These are phyloP conservation scores for Coemansia sp. DNA, from an alignment of 192 early-diverging fungal genomes.

Conservation along the genomic window DNA sequence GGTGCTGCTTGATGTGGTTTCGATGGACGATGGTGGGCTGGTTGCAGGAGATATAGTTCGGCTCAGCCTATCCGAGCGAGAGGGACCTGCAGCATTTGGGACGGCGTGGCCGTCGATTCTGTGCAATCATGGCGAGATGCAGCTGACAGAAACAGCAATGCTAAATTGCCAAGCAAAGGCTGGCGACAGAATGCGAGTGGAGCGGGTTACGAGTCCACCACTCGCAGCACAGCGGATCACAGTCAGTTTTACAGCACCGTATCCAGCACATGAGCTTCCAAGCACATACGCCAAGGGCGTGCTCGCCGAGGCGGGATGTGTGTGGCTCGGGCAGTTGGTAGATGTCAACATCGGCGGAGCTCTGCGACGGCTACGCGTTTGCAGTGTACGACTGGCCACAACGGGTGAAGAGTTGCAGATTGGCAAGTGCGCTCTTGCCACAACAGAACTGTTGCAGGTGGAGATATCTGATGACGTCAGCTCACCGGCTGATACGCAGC, in stretches of 20 bases:
- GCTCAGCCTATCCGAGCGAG: not conserved
- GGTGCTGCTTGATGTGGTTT: conserved; percentile 20
- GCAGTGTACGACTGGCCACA: not conserved
- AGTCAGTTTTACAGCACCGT: conserved; percentile 13
- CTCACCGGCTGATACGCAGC: not conserved
- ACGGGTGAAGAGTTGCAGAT: not conserved
- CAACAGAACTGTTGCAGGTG: conserved; percentile 5
- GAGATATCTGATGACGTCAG: not conserved
- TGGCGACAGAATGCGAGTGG: conserved; percentile 32
- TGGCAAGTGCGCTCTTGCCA: conserved; percentile 11
- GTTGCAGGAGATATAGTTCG: conserved; percentile 39
- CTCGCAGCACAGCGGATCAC: conserved; percentile 14
- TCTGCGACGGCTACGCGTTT: conserved; percentile 19
- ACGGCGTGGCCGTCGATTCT: conserved; percentile 44
- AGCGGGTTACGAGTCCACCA: conserved; percentile 10
- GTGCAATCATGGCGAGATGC: conserved; percentile 10
- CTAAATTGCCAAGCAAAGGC: conserved; percentile 37
- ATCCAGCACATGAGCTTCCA: conserved; percentile 10
- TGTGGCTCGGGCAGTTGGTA: conserved; percentile 23
- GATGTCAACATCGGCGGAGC: conserved; percentile 34
- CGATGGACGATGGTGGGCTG: conserved; percentile 25
- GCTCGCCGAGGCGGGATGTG: conserved; percentile 30
- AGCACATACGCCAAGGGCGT: conserved; percentile 20
- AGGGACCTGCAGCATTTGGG: conserved; percentile 16
- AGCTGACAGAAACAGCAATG: conserved; percentile 20